Evolutionary conservation across 108 stramenopile species (phyloP).

Genomic region (Phaeodactylum tricornutum): DNA sequence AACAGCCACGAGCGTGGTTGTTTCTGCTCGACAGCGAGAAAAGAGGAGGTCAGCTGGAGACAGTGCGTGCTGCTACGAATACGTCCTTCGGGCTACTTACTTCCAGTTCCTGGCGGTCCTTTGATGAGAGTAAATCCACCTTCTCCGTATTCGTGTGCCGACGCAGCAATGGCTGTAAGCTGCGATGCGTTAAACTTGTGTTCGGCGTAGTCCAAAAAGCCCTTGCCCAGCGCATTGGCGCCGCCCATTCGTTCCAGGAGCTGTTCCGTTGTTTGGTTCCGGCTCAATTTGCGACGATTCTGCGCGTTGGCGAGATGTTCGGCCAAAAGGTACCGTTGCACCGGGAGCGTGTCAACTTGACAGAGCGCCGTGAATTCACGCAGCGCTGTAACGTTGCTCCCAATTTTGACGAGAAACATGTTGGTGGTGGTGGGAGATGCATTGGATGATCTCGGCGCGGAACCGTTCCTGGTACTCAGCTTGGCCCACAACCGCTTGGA

Average conservation of each 20-base stretch:
- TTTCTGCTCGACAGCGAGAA: constrained; percentile 40
- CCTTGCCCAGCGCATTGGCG: constrained; percentile 54
- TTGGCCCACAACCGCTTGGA: constrained; percentile 54
- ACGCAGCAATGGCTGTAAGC: constrained; percentile 64
- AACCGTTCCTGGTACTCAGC: constrained; percentile 5
- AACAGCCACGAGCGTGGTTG: constrained; percentile 88
- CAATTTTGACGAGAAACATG: constrained; percentile 56
- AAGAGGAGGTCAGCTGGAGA: background rate
- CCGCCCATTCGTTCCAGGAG: constrained; percentile 60
- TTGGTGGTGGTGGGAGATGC: background rate
- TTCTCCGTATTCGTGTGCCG: constrained; percentile 64
- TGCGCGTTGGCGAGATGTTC: constrained; percentile 16
- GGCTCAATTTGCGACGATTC: background rate
- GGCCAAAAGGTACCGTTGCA: constrained; percentile 53
- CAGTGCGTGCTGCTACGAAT: background rate
- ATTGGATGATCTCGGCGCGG: background rate
- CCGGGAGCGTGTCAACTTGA: constrained; percentile 49
- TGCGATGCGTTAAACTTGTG: constrained; percentile 77
- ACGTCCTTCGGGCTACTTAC: constrained; percentile 6
- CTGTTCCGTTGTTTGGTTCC: constrained; percentile 5
- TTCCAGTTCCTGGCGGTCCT: constrained; percentile 19
- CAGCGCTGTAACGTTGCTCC: constrained; percentile 63
- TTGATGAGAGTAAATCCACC: constrained; percentile 84
- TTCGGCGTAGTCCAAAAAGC: constrained; percentile 62
- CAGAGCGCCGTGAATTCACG: constrained; percentile 80